Evolutionary conservation across 257 asterid genomes (phyloP).

Genomic region (Penstemon eatonii): DNA sequence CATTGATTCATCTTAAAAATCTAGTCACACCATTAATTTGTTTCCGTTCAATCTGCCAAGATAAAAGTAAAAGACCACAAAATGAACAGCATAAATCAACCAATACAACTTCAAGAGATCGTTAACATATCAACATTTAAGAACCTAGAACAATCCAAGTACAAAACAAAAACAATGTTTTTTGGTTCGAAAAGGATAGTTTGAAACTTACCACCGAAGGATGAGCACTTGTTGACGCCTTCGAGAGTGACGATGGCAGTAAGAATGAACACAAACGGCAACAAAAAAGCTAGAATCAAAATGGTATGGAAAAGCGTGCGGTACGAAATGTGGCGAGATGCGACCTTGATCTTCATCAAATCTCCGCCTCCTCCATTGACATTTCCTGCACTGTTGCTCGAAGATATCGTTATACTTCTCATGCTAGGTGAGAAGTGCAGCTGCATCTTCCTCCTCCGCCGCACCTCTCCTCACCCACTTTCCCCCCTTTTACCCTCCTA

Average conservation of each 20-base stretch:
- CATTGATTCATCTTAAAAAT: neutral
- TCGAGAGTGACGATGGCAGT: constrained; percentile 92
- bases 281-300: constrained; percentile 76
- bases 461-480: constrained; percentile 25
- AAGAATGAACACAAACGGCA: constrained; percentile 91
- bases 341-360: constrained; percentile 94
- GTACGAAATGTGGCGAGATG: constrained; percentile 81
- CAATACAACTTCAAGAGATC: constrained; percentile 14
- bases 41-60: neutral
- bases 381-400: constrained; percentile 60
- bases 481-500: constrained; percentile 27
- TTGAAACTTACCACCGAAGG: constrained; percentile 55
- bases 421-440: constrained; percentile 99
- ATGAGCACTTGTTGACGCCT: constrained; percentile 99
- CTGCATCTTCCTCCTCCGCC: constrained; percentile 87
- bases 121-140: constrained; percentile 7
- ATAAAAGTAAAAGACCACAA: neutral
- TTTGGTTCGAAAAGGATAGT: neutral
- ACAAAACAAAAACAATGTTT: constrained; percentile 22
- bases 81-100: constrained; percentile 19
- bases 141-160: constrained; percentile 15
- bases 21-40: neutral
- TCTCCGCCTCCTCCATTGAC: constrained; percentile 62
- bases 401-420: constrained; percentile 99
- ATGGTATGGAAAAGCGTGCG: constrained; percentile 81